Evolutionary conservation across 1,139 yeast species (phyloP).

Genomic region (Candida sanyaensis): DNA sequence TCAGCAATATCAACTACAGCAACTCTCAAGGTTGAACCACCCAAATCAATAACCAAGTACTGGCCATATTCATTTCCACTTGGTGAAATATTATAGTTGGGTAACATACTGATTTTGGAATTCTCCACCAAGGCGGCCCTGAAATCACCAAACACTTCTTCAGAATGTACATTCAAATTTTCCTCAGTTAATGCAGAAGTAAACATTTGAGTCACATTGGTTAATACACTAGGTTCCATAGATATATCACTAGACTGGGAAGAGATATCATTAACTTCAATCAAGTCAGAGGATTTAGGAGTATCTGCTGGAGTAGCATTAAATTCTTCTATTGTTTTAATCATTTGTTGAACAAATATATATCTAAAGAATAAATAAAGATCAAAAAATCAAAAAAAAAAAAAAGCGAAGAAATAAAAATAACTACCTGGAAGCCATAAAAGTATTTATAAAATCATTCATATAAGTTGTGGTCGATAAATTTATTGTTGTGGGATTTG

Average conservation of each 20-base stretch:
- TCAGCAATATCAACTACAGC: constrained; percentile 43
- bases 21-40: constrained; percentile 55
- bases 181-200: constrained; percentile 13
- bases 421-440: not conserved
- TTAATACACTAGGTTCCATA: constrained; percentile 6
- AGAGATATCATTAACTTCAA: constrained; percentile 3
- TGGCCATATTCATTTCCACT: constrained; percentile 46
- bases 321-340: not conserved
- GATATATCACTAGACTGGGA: constrained; percentile 8
- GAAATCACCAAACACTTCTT: constrained; percentile 23
- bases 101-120: constrained; percentile 46
- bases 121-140: constrained; percentile 30
- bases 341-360: not conserved
- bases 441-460: not conserved
- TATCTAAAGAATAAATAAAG: not conserved
- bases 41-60: constrained; percentile 52
- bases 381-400: not conserved
- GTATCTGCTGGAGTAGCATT: not conserved
- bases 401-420: not conserved
- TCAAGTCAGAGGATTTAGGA: constrained; percentile 3
- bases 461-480: too few relatives aligned
- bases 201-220: constrained; percentile 14
- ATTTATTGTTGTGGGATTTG: too few relatives aligned
- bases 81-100: constrained; percentile 44
- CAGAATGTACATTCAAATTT: constrained; percentile 17